Evolutionary conservation across 192 early-diverging fungal species (phyloP).

Genomic region (Backusella westeae): DNA sequence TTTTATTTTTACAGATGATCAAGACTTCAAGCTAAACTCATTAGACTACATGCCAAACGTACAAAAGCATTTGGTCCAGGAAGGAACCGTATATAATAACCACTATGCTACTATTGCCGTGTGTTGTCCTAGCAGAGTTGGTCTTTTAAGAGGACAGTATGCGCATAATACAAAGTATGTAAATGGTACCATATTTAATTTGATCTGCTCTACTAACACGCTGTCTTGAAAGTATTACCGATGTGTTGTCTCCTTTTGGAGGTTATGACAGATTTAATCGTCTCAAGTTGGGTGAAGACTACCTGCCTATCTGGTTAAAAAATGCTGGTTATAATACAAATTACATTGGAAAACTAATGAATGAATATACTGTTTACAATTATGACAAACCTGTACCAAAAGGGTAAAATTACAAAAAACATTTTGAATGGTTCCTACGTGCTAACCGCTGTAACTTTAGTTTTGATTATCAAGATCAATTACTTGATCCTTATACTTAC

Average conservation of each 20-base stretch:
- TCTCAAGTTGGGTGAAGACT: constrained; percentile 39
- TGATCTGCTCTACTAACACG: no score
- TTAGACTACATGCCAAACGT: constrained; percentile 59
- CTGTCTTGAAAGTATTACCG: constrained; percentile 23
- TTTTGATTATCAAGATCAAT: constrained; percentile 23
- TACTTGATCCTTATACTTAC: constrained; percentile 59
- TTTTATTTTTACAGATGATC: constrained; percentile 66
- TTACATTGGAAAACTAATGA: constrained; percentile 71
- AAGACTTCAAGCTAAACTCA: constrained; percentile 54
- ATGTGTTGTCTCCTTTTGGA: constrained; percentile 37
- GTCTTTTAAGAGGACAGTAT: constrained; percentile 57
- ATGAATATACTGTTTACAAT: constrained; percentile 42
- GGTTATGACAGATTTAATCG: constrained; percentile 42
- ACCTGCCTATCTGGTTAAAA: constrained; percentile 53
- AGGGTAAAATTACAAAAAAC: constrained; percentile 7
- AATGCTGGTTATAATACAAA: constrained; percentile 58
- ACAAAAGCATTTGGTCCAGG: constrained; percentile 56
- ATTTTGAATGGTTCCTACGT: not conserved
- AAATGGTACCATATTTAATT: no score
- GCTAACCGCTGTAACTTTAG: not conserved
- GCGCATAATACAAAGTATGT: constrained; percentile 60
- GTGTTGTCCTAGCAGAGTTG: constrained; percentile 64
- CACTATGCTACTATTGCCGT: constrained; percentile 62
- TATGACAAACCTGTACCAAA: constrained; percentile 32
- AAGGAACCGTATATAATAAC: constrained; percentile 59